These are phyloP conservation scores for Kwoniella botswanensis DNA, from an alignment of 768 basidiomycete genomes.

Conservation along the genomic window DNA sequence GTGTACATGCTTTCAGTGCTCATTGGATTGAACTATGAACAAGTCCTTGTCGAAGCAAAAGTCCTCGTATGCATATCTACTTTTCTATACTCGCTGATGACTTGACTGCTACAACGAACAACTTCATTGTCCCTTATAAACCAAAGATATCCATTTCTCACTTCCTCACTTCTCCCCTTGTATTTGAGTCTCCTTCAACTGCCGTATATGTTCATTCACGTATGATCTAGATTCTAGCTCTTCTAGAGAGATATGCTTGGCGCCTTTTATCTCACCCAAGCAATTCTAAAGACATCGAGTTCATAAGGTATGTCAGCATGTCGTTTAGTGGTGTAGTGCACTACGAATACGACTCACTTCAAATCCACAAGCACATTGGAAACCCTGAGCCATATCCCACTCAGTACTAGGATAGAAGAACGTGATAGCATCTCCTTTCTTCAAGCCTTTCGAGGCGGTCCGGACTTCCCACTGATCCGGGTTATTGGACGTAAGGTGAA, in stretches of 20 bases:
- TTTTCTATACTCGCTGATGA: too few species aligned
- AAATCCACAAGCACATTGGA: conserved; percentile 65
- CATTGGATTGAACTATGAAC: too few species aligned
- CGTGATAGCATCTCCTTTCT: conserved; percentile 60
- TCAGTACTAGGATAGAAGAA: conserved; percentile 74
- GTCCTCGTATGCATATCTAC: too few species aligned
- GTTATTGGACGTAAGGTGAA: conserved; percentile 63
- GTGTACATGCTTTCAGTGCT: too few species aligned
- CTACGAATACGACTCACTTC: conserved; percentile 49
- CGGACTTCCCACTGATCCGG: conserved; percentile 63
- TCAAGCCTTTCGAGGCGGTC: conserved; percentile 59
- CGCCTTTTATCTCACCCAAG: conserved; percentile 62
- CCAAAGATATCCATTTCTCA: too few species aligned
- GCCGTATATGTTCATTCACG: conserved; percentile 62
- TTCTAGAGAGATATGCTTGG: conserved; percentile 60
- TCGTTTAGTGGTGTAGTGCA: too few species aligned
- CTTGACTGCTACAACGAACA: too few species aligned
- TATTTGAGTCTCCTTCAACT: conserved; percentile 33
- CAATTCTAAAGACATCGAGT: conserved; percentile 59
- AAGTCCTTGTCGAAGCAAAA: too few species aligned
- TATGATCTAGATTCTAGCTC: conserved; percentile 59
- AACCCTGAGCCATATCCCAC: conserved; percentile 72
- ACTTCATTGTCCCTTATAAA: background rate
- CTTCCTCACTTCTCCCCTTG: background rate
- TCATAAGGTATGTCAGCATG: background rate